A percentile compares a stretch with the other conserved stretches of the same genome.
phyloP scores from a whole-genome alignment of 1,139 yeast species.

The Nakaseomyces glabratus region DNA sequence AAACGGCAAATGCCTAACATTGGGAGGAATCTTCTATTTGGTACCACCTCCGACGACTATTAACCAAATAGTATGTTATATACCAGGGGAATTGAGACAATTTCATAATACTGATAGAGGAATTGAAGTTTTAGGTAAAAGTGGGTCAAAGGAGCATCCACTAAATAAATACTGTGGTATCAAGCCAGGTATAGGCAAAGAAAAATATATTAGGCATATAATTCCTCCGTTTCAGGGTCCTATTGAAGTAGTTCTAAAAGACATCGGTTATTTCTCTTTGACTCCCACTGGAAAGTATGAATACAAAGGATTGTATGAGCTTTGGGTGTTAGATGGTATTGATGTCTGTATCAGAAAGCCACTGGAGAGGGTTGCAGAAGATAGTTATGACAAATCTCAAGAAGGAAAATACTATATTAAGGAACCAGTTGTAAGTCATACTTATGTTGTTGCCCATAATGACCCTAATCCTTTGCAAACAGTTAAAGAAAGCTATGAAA shows the following conservation, averaged over 20 bases:
- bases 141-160: conserved; percentile 21
- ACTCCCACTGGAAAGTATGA: conserved; percentile 52
- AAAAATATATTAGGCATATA: conserved; percentile 37
- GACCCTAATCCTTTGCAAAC: too few relatives aligned
- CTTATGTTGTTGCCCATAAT: conserved; percentile 13
- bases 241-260: conserved; percentile 58
- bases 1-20: conserved; percentile 38
- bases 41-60: conserved; percentile 39
- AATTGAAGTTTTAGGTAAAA: conserved; percentile 24
- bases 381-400: conserved; percentile 11
- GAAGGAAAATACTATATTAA: conserved; percentile 13
- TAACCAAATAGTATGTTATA: conserved; percentile 32
- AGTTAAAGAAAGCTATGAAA: too few relatives aligned
- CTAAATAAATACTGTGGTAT: conserved; percentile 33
- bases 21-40: conserved; percentile 56
- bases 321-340: conserved; percentile 44
- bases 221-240: conserved; percentile 65
- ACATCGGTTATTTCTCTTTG: conserved; percentile 57
- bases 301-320: conserved; percentile 34
- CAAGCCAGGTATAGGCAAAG: conserved; percentile 27
- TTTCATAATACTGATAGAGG: conserved; percentile 27
- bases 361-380: conserved; percentile 17
- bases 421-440: conserved; percentile 20
- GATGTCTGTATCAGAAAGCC: conserved; percentile 37
- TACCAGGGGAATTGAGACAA: conserved; percentile 26